A percentile compares a stretch with the other conserved stretches of the same genome.
Evolutionary conservation across 2,329 filamentous ascomycete genomes (phyloP).

Genomic region (Phialophora macrospora): DNA sequence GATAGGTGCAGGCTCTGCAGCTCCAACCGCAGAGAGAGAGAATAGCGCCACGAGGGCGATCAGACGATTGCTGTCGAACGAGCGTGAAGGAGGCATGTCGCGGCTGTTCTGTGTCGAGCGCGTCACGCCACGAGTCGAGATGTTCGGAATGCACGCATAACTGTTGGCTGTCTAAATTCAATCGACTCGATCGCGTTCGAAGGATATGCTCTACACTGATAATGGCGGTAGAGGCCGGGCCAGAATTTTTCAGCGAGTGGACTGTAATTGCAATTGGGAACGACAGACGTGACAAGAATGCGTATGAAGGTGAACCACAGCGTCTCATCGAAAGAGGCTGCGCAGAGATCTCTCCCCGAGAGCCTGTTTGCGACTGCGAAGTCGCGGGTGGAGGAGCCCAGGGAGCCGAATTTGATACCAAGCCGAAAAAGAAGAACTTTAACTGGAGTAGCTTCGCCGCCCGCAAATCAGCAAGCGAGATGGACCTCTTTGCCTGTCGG

Average conservation of each 20-base stretch:
- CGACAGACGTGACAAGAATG: constrained; percentile 5
- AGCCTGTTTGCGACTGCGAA: background rate
- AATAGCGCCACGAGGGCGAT: constrained; percentile 11
- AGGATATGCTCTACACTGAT: background rate
- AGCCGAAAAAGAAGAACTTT: background rate
- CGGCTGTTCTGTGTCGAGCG: constrained; percentile 3
- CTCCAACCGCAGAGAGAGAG: background rate
- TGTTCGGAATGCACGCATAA: constrained; percentile 13
- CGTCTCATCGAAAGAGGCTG: background rate
- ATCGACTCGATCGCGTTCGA: background rate
- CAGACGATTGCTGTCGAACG: constrained; percentile 8
- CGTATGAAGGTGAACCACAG: background rate
- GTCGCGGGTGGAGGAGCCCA: background rate
- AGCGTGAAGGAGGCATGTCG: background rate
- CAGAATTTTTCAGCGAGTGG: constrained; percentile 8
- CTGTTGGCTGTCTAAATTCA: background rate
- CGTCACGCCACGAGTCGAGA: constrained; percentile 20
- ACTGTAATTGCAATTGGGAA: constrained; percentile 8
- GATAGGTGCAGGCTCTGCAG: constrained; percentile 27
- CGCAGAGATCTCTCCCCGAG: background rate
- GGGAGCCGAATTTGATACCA: constrained; percentile 3
- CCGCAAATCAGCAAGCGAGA: constrained; percentile 4
- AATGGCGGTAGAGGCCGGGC: background rate
- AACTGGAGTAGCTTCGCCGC: background rate
- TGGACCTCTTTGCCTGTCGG: background rate